Evolutionary conservation across 108 stramenopile species (phyloP), one percentile per base, ranked within the genome.

Genomic region (Seminavis robusta): DNA sequence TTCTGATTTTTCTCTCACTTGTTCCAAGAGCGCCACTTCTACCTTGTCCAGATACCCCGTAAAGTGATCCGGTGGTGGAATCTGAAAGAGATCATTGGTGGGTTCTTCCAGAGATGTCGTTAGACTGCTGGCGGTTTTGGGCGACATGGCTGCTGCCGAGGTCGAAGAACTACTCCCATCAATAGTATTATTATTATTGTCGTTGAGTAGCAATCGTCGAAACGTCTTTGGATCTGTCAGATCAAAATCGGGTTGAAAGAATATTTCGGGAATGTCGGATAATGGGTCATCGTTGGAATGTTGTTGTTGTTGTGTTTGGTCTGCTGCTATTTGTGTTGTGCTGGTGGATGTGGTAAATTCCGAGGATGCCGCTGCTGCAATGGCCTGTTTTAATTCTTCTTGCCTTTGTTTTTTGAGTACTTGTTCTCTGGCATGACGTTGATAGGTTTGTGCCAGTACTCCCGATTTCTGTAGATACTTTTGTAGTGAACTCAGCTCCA

Each of bases 141-240:
- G 31, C 9, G 66, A 56, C 20, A 42, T 37, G 2, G 52, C 49
- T 15, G 63, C 44, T 2, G 39, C 57, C 20, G 61, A 40, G 23
- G 40, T 53, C 38, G 44, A 62, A 67, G 67, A 62, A 20, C 43
- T 16, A 7, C 39, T 54, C 9, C 60, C 72, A 39, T 78, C 71
- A 7, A 30, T 33, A 38, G 50, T 49, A 11, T 73, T 61, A 36
- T 67, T 63, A 15, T 60, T 57, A 39, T 74, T 59, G 13, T 65
- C 75, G 63, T 79, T 61, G 30, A 86, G 44, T 16, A 92, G 46
- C 4, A 88, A 43, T 33, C 70, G 65, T 32, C 75, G 73, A 73
- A 92, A 92, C n/a, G 79, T 86, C 15, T 69, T 45, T 16, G 85
- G 78, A 52, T 92, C 79, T 0, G 87, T 88, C 61, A 92, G 69